phyloP scores from a whole-genome alignment of 169 alveolate genomes.

The Eimeria brunetti region DNA sequence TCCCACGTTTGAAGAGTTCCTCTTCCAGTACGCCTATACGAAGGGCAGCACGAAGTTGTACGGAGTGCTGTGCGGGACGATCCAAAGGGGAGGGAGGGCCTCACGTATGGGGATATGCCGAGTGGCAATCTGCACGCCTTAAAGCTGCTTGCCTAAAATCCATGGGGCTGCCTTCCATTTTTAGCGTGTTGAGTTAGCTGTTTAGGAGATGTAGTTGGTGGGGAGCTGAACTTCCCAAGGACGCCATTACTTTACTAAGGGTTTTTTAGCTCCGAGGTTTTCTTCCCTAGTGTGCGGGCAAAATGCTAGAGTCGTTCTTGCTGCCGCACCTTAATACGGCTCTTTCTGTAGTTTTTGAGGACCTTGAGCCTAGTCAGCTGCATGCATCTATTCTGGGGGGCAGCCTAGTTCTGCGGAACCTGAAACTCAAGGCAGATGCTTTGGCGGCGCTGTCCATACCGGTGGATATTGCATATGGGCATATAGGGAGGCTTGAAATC shows the following conservation, averaged over 20 bases:
- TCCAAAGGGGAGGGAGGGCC: not conserved
- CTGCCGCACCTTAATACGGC: constrained; percentile 70
- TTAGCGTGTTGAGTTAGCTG: not conserved
- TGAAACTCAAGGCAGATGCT: constrained; percentile 42
- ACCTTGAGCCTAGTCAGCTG: constrained; percentile 48
- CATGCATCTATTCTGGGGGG: constrained; percentile 70
- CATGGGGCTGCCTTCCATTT: not conserved
- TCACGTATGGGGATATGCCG: not conserved
- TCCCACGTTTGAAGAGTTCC: not conserved
- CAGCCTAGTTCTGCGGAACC: constrained; percentile 24
- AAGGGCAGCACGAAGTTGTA: not conserved
- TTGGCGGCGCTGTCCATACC: constrained; percentile 74
- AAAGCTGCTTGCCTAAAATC: not conserved
- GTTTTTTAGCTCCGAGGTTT: not conserved
- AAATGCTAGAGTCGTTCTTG: constrained; percentile 67
- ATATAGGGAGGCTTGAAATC: constrained; percentile 31
- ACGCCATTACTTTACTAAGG: not conserved
- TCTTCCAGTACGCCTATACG: not conserved
- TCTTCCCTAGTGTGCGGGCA: not conserved
- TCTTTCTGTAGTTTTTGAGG: constrained; percentile 65
- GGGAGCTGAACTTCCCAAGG: not conserved
- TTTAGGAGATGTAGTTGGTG: not conserved
- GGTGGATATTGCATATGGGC: constrained; percentile 72
- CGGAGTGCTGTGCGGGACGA: not conserved
- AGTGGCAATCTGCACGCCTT: not conserved